phyloP scores from a whole-genome alignment of 225 moss, liverwort and hornwort genomes.

The Takakia lepidozioides region DNA sequence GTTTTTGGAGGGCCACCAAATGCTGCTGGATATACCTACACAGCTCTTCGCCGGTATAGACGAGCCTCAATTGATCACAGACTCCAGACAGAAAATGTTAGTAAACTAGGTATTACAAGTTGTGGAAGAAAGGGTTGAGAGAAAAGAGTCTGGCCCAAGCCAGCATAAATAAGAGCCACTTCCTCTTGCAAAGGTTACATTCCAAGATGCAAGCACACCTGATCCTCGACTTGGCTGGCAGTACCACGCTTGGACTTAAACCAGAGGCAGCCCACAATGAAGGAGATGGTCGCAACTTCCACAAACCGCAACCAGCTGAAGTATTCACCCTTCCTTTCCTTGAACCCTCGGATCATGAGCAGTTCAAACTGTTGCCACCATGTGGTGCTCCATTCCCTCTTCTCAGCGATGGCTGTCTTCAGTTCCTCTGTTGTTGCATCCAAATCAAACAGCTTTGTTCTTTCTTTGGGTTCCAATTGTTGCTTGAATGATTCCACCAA shows the following conservation, averaged over 20 bases:
- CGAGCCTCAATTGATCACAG: no score
- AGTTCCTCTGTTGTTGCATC: constrained; percentile 38
- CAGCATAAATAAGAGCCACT: no score
- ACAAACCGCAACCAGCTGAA: constrained; percentile 50
- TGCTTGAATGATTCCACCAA: constrained; percentile 27
- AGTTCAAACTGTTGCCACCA: constrained; percentile 58
- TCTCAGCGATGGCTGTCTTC: constrained; percentile 30
- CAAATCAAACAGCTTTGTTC: constrained; percentile 16
- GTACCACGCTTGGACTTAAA: constrained; percentile 36
- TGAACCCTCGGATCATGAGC: constrained; percentile 46
- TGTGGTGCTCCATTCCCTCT: constrained; percentile 46
- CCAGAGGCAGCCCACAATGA: constrained; percentile 68
- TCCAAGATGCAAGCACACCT: no score
- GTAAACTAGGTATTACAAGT: no score
- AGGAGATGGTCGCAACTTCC: constrained; percentile 43
- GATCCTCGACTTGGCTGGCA: no score
- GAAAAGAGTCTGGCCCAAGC: no score
- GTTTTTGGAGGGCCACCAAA: no score
- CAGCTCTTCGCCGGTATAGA: no score
- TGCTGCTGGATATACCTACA: no score
- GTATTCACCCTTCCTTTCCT: constrained; percentile 63
- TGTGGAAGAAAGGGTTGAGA: no score
- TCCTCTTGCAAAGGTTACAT: no score
- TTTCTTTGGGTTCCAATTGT: constrained; percentile 37
- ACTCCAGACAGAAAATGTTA: no score